A percentile compares a stretch with the other conserved stretches of the same genome.
Evolutionary conservation across 2,329 filamentous ascomycete species (phyloP).

Genomic region (Rachicladosporium sp.): DNA sequence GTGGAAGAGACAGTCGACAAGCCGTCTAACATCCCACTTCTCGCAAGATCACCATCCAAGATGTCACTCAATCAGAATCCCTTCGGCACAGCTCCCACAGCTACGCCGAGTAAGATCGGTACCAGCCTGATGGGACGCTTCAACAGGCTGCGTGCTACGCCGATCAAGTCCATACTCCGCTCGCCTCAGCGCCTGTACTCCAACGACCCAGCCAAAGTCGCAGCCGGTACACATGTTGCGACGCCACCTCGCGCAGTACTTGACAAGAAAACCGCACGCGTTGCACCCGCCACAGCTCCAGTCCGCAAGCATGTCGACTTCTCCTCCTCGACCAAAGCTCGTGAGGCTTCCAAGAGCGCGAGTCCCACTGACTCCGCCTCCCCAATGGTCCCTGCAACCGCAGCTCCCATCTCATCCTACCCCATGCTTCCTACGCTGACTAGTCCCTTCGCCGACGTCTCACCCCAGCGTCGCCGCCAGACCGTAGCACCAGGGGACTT

Average conservation of each 20-base stretch:
- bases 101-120: constrained; percentile 19
- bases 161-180: constrained; percentile 53
- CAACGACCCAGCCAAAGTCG: constrained; percentile 45
- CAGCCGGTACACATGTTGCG: constrained; percentile 45
- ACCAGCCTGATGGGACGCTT: constrained; percentile 30
- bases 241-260: constrained; percentile 25
- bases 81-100: constrained; percentile 15
- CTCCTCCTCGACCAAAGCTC: constrained; percentile 45
- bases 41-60: constrained; percentile 23
- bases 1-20: constrained; percentile 9
- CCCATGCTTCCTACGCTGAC: constrained; percentile 8
- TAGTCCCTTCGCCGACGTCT: constrained; percentile 16
- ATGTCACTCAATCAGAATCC: constrained; percentile 10
- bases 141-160: constrained; percentile 39
- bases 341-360: constrained; percentile 8
- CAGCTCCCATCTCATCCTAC: constrained; percentile 9
- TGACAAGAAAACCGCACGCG: constrained; percentile 12
- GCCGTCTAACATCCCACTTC: constrained; percentile 14
- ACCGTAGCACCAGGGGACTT: constrained; percentile 30
- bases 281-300: constrained; percentile 51
- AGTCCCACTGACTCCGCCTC: constrained; percentile 14
- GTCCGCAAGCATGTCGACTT: constrained; percentile 74
- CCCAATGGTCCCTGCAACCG: constrained; percentile 2
- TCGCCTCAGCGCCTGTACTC: constrained; percentile 47
- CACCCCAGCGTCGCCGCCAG: constrained; percentile 23